Base-by-base conservation (phyloP, 1,284 basidiomycete species). In the Leccinum huronense region DNA sequence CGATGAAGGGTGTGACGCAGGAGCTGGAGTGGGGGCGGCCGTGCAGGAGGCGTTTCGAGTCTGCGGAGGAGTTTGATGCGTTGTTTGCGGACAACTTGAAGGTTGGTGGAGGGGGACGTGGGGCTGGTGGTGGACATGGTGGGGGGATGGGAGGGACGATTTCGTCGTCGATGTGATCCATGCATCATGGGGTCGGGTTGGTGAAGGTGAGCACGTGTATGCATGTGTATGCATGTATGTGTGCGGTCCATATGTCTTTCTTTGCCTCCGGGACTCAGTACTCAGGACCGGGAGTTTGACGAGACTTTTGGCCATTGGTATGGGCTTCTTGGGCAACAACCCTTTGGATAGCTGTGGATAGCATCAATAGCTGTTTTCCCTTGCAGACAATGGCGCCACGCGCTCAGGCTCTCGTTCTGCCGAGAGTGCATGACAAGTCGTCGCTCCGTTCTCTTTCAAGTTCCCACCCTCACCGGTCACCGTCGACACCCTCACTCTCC, bases 1-100 rank as follows among this genome's bases (percentile, higher is more conserved):
- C 93, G 61, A 97, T 97, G 94, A 87, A 90, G 74, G 93, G 94
- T 8, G 91, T 97, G 36, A 95, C 94, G 19, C 84, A 86, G 63
- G 94, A 97, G 72, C 83, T 97, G 19, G 92, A 96, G 58, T 84
- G 80, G 60, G 95, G 95, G 0, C 77, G 75, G 38, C 89, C 86
- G 19, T 79, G 63, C 95, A 97, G 73, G 86, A 89, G 60, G 89
- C 92, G 10, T 97, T 96, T 77, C 95, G 95, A 90, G 64, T 83
- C 82, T 2, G 79, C 83, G 11, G 82, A 84, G 59, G 86, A 90
- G 69, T 92, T 92, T 71, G 89, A 91, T 69, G 83, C 80, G 57
- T 70, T 92, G 66, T 92, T 92, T 33, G 60, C 38, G 54, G 71
- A 67, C 30, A 66, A 27, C 23, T 27, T 27, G 23, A 27, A 58